Percentiles rank a stretch among this genome's conserved stretches.
Conservation (phyloP, 2,329 filamentous ascomycete species). For the Fusarium agapanthi region DNA sequence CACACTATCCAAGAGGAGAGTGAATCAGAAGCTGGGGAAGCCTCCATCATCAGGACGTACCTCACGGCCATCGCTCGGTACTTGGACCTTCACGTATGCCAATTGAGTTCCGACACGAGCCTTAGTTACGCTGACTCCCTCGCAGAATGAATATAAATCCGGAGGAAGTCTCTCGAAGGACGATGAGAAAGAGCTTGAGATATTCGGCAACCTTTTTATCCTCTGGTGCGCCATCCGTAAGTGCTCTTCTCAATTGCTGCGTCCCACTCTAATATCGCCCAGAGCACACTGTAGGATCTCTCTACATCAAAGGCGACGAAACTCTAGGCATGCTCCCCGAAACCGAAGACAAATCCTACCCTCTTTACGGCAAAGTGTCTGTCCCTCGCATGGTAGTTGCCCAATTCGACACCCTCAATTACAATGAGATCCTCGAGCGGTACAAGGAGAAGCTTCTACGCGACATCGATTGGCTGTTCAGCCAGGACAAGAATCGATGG, state of each 20-base stretch:
- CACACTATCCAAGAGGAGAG: conserved; percentile 33
- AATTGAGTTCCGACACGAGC: background rate
- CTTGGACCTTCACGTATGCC: conserved; percentile 32
- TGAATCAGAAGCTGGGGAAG: background rate
- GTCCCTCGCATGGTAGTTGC: conserved; percentile 56
- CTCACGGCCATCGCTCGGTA: conserved; percentile 33
- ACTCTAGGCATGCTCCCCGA: conserved; percentile 52
- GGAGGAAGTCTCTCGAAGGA: background rate
- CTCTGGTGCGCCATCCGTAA: conserved; percentile 59
- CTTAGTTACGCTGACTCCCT: background rate
- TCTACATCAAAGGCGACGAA: conserved; percentile 53
- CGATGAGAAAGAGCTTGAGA: conserved; percentile 42
- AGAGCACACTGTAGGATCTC: conserved; percentile 58
- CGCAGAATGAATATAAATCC: background rate
- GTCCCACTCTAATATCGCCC: background rate
- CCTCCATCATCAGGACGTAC: conserved; percentile 38
- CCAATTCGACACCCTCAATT: conserved; percentile 56
- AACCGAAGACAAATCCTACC: conserved; percentile 47
- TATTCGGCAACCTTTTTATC: conserved; percentile 53
- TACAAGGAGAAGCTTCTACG: conserved; percentile 47
- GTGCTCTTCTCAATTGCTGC: conserved; percentile 29
- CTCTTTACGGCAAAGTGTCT: conserved; percentile 50
- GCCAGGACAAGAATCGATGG: conserved; percentile 43
- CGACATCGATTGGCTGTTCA: conserved; percentile 48
- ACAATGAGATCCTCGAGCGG: conserved; percentile 47